Base-by-base conservation (phyloP, 1,139 yeast species). In the Kodamaea sp. region DNA sequence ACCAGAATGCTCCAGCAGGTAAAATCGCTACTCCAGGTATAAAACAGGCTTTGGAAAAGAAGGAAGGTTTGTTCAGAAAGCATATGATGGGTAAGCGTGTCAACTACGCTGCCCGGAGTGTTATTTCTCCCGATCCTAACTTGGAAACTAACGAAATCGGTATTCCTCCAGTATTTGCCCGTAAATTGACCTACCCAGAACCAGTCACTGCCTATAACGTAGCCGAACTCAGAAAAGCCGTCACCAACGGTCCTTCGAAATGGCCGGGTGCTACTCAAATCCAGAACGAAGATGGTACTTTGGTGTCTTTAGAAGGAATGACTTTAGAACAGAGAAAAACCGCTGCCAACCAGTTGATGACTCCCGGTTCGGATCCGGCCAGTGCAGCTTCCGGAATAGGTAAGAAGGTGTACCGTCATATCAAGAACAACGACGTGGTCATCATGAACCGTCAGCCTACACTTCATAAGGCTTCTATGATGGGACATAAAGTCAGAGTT, bases 31-130 rank as follows among this genome's bases (percentile, higher is more conserved):
- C 78, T 32, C 98, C 99, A 2, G 99, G 99, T 70, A 80, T 94
- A 52, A 92, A 94, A 61, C 98, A 94, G 71, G 96, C 96, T 4
- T 72, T 94, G 55, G 99, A 94, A 67, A 92, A 94, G 82, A 94
- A 94, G 61, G 98, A 94, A 67, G 99, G 99, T 61, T 74, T 92
- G 49, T 92, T 92, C 73, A 82, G 99, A 73, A 92, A 90, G 62
- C 96, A 94, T 57, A 92, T 94, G 98, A 94, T 94, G 98, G 99
- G 99, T 62, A 94, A 94, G 73, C 88, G 99, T 71, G 99, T 94
- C 41, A 94, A 94, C 61, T 90, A 86, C 55, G 97, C 98, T 41
- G 98, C 98, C 32, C 87, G 99, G 63, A 90, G 98, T 10, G 99
- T 94, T 51, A 94, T 94, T 66, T 90, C 98, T 5, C 98, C 98